Evolutionary conservation across 2,329 filamentous ascomycete species (phyloP).

Genomic region (Mycosphaerella arachidis): DNA sequence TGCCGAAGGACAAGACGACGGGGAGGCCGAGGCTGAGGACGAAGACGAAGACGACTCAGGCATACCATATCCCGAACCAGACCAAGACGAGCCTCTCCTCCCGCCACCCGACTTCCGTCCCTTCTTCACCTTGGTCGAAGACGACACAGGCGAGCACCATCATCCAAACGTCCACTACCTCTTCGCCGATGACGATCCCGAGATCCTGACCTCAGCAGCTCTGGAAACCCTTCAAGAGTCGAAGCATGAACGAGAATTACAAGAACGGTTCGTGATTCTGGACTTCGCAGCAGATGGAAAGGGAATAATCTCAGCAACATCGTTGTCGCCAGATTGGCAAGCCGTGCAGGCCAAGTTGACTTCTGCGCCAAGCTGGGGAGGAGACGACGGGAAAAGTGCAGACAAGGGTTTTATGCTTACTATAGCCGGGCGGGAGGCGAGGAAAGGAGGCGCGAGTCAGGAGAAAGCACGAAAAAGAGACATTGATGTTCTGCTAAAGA

Average conservation of each 20-base stretch:
- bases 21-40: slow-evolving; percentile 13
- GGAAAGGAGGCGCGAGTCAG: slow-evolving; percentile 23
- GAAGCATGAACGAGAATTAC: slow-evolving; percentile 20
- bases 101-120: slow-evolving; percentile 59
- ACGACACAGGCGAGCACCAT: slow-evolving; percentile 68
- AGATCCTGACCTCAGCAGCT: slow-evolving; percentile 65
- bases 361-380: slow-evolving; percentile 61
- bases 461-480: slow-evolving; percentile 33
- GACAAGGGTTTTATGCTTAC: slow-evolving; percentile 55
- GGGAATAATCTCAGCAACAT: slow-evolving; percentile 63
- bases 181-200: slow-evolving; percentile 85
- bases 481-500: slow-evolving; percentile 36
- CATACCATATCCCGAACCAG: slow-evolving; percentile 18
- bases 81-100: slow-evolving; percentile 15
- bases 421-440: slow-evolving; percentile 50
- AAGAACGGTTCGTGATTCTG: slow-evolving; percentile 55
- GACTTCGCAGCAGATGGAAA: slow-evolving; percentile 47
- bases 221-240: slow-evolving; percentile 51
- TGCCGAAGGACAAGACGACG: not conserved
- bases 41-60: slow-evolving; percentile 3
- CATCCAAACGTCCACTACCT: slow-evolving; percentile 89
- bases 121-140: slow-evolving; percentile 81
- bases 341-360: slow-evolving; percentile 52
- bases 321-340: slow-evolving; percentile 71
- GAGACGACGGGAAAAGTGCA: slow-evolving; percentile 46